Base-by-base conservation (phyloP, 139 green algal genomes). In the Chlorella sp. region DNA sequence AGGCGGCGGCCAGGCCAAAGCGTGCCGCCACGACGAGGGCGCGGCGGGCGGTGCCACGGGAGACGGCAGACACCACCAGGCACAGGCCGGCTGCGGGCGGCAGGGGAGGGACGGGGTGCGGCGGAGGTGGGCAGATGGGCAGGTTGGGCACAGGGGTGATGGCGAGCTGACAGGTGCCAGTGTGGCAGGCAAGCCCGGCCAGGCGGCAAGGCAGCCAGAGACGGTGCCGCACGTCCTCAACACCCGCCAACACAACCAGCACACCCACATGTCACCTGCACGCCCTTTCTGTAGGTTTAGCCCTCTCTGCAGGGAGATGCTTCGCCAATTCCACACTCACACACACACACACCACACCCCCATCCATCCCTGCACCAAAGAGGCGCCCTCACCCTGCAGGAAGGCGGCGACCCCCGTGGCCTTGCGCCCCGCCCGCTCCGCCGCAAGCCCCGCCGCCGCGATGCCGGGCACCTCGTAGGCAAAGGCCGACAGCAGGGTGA, bases 381-480 rank as follows among this genome's bases (percentile, higher is more conserved):
- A n/a, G n/a, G n/a, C 66, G 2, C 53, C 24, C 53, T 77, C 81
- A 93, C 91, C 89, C 39, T 93, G 80, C 40, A 92, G 22, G 14
- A 93, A 83, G 5, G 71, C 84, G 30, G 75, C 89, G 18, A 91
- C 28, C 24, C 85, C 21, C 24, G 89, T 91, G 79, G 84, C 42
- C 48, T 94, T 90, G 86, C 92, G 90, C 42, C 93, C 93, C 36
- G 93, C 26, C 21, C 90, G 90, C 53, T 92, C 91, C 19, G 78
- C 83, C 14, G 89, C 64, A 24, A 95, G 83, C 26, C 88, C 80
- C 11, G 77, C 78, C n/a, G 86, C 53, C 18, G 60, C 83, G 7
- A 92, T 81, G 26, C 90, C 93, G 1, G 84, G 90, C 39, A 90
- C 30, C 87, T 95, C 93, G 34, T 95, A 91, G 0, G 61, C 71